Evolutionary conservation across 2,329 filamentous ascomycete genomes (phyloP), one percentile per base, ranked within the genome.

Genomic region (Sporothrix dimorphospora): DNA sequence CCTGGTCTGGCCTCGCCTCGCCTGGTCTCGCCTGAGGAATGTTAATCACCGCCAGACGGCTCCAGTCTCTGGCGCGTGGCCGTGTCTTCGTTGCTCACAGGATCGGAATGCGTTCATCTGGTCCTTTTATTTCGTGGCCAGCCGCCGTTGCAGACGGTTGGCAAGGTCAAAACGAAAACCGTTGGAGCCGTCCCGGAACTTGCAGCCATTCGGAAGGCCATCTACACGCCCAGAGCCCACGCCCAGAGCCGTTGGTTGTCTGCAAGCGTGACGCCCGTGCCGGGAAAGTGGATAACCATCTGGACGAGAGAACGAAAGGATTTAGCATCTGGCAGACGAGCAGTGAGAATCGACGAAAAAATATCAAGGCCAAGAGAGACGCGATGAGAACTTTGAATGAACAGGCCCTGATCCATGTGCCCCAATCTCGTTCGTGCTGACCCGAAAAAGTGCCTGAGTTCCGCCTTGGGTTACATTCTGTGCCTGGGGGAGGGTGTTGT

Each of bases 401-500:
- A 49, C 65, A 34, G 9, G 19, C 53, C 11, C 59, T 38, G 38
- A 38, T 24, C 12, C 38, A 40, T 27, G 59, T 53, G 59, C 3
- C n/a, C 67, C 51, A 69, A 59, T 69, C 38, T 57, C 67, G 49
- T 51, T 69, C 19, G n/a, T 69, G 67, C 40, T 47, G 51, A 9
- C 51, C 67, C 51, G 16, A 59, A 69, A 27, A 59, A 30, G 24
- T 30, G 19, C 24, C 51, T 55, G 53, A 7, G 9, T 47, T 59
- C 68, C 68, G 68, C 68, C 68, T 59, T n/a, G 40, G 68, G 68
- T 70, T 70, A 59, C 67, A 70, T 59, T 47, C 8, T 70, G 68
- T 34, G 47, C 47, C 66, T 69, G 49, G 27, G 16, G 14, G 12
- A 49, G 19, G 30, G 19, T 67, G 65, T 6, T 34, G 27, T 38